Evolutionary conservation across 768 basidiomycete species (phyloP).

Genomic region (Naganishia vishniacii): DNA sequence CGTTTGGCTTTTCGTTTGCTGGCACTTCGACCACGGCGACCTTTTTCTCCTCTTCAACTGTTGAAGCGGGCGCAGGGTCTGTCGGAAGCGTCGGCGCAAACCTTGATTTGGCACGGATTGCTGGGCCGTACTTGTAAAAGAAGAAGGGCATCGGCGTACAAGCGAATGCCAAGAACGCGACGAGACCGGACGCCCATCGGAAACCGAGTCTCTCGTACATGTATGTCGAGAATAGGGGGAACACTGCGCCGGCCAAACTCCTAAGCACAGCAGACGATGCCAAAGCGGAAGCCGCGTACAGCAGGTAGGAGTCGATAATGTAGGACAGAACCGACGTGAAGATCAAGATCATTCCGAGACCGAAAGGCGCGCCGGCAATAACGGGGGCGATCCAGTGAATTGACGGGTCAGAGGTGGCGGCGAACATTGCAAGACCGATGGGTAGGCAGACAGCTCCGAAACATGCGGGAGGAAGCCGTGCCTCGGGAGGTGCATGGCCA

Average conservation of each 20-base stretch:
- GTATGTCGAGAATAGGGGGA: conserved; percentile 67
- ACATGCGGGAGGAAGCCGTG: conserved; percentile 60
- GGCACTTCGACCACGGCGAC: not conserved
- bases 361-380: conserved; percentile 55
- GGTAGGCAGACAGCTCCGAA: conserved; percentile 54
- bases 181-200: conserved; percentile 33
- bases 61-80: not conserved
- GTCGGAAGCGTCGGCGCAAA: conserved; percentile 27
- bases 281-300: conserved; percentile 55
- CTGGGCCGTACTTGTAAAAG: conserved; percentile 34
- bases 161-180: conserved; percentile 34
- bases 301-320: conserved; percentile 39
- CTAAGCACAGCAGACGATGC: conserved; percentile 64
- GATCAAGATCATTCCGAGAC: conserved; percentile 28
- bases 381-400: conserved; percentile 69
- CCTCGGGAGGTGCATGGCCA: conserved; percentile 58
- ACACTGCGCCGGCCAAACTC: conserved; percentile 59
- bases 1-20: not conserved
- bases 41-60: not conserved
- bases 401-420: conserved; percentile 60
- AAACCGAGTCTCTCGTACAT: conserved; percentile 51
- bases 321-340: conserved; percentile 4
- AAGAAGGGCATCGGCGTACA: conserved; percentile 38
- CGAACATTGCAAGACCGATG: conserved; percentile 62
- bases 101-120: conserved; percentile 38